Evolutionary conservation across 495 filamentous ascomycete species (phyloP).

Genomic region (Neurospora africana): DNA sequence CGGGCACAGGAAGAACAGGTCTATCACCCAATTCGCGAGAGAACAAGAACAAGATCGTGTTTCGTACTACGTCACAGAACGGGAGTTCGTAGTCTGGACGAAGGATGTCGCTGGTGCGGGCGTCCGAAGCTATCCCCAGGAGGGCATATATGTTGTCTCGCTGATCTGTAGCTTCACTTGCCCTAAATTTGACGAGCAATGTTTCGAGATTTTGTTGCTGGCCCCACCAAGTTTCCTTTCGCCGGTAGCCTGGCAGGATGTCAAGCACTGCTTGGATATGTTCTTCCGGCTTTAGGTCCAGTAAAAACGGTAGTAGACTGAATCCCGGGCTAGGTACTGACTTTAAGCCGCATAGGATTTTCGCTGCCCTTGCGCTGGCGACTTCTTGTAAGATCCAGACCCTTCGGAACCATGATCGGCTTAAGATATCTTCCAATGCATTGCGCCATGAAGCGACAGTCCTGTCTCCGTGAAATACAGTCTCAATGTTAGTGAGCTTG

Average conservation of each 20-base stretch:
- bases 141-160: conserved; percentile 29
- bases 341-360: conserved; percentile 14
- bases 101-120: background rate
- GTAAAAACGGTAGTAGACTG: conserved; percentile 14
- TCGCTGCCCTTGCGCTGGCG: conserved; percentile 3
- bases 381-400: conserved; percentile 18
- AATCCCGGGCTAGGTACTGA: conserved; percentile 19
- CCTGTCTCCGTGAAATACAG: too few relatives aligned
- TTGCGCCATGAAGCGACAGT: conserved; percentile 4
- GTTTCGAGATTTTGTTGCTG: conserved; percentile 15
- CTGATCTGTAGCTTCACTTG: conserved; percentile 18
- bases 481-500: background rate
- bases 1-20: too few relatives aligned
- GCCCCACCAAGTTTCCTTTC: conserved; percentile 21
- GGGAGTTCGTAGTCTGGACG: rapidly evolving
- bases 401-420: conserved; percentile 10
- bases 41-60: background rate
- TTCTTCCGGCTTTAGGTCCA: background rate
- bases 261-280: conserved; percentile 26
- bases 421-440: background rate
- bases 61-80: background rate
- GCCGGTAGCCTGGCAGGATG: conserved; percentile 21
- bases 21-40: background rate
- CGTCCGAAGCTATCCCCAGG: conserved; percentile 19
- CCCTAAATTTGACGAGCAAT: conserved; percentile 19